Base-by-base conservation (phyloP, 352 stramenopile species). In the Globisporangium nunn region DNA sequence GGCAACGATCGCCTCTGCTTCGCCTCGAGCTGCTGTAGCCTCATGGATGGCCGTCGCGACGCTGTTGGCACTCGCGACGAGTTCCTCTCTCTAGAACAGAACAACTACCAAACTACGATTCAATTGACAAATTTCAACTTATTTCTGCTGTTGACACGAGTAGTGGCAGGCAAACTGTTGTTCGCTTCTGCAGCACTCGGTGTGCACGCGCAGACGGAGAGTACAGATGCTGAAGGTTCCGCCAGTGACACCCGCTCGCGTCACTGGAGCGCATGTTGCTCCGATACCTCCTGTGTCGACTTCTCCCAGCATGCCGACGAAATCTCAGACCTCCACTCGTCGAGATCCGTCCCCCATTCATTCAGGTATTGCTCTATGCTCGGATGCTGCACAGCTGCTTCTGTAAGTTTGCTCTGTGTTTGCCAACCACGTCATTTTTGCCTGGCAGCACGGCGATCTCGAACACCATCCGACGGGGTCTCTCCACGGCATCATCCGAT, bases 341-440 rank as follows among this genome's bases (percentile, higher is more conserved):
- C 58, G 50, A 10, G 59, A 64, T 18, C 37, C 52, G 28, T 56
- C 59, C 7, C 11, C 23, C n/a, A n/a, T n/a, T 1, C 30, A 33
- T 1, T 59, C 59, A 33, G 33, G 59, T 53, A 41, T n/a, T 18
- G 10, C 15, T 18, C 4, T 1, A 6, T 23, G n/a, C 10, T 6
- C 17, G n/a, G n/a, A n/a, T n/a, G n/a, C n/a, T n/a, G n/a, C n/a
- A n/a, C n/a, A n/a, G n/a, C n/a, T n/a, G n/a, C n/a, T n/a, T n/a
- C n/a, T 45, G 17, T 6, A 56, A 23, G 17, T 17, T 58, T 3
- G 44, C 3, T 31, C 31, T 35, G 5, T 28, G 15, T 33, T n/a
- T 4, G 48, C n/a, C 35, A 4, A 17, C 37, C 7, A 18, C 43
- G 11, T 14, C 35, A 6, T 4, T 10, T 10, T 40, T 10, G 11